Base-by-base conservation (phyloP, 148 eudicot species). In the Dysphania ambrosioides region DNA sequence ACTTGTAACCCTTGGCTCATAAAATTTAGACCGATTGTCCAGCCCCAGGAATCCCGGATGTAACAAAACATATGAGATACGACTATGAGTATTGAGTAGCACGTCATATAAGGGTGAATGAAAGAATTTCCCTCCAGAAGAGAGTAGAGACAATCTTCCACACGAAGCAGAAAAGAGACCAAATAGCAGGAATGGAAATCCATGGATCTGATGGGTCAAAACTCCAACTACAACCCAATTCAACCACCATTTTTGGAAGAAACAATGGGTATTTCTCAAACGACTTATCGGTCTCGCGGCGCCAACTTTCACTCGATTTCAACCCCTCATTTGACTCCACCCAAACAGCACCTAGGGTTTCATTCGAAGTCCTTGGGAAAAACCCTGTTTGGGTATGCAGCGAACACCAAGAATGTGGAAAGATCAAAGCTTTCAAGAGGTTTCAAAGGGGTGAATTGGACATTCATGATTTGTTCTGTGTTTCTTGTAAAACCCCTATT, bases 201-300 rank as follows among this genome's bases (percentile, higher is more conserved):
- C 79, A 75, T 66, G 83, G 85, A 64, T 59, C 80, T 72, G 83
- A 84, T 55, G 93, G 90, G 24, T 82, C 89, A 42, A 88, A 58
- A 81, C 72, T 68, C 79, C 79, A 1, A 13, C 23, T 90, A 30
- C 72, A 77, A 60, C 75, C 80, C 38, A 78, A 81, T 24, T 69
- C 75, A 58, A 80, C 66, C 38, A 67, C 71, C 56, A 61, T 84
- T 19, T 76, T 90, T 71, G 98, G 98, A 0, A 82, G 96, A 81
- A 81, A 78, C 41, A 77, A 78, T 4, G 87, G 85, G n/a, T 75
- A 80, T 62, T 29, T 49, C 18, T 66, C 83, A 13, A 63, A 51
- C 1, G 93, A 89, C 79, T 80, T 68, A 67, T 79, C 93, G 16
- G 82, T 90, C 57, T 93, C 98, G 56, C 98, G 98, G 42, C 89